Conservation (phyloP, 768 basidiomycete species). For the Russula virescens region DNA sequence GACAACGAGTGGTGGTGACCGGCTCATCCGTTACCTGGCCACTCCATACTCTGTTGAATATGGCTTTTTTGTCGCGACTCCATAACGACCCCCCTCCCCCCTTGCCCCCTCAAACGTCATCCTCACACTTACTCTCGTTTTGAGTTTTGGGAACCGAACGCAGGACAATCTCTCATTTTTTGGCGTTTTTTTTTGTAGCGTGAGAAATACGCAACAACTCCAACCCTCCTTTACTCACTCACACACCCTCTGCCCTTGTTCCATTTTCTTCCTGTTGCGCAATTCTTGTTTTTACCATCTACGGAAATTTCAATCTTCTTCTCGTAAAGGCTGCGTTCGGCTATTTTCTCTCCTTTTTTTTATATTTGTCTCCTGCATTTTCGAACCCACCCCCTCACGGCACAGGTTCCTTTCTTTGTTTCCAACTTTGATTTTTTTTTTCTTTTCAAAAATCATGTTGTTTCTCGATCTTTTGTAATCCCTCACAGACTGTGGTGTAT, state of each 20-base stretch:
- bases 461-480: conserved; percentile 16
- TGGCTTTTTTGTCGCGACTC: neutral
- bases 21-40: neutral
- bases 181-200: conserved; percentile 1
- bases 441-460: neutral
- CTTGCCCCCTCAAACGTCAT: neutral
- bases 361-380: conserved; percentile 5
- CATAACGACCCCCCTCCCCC: neutral
- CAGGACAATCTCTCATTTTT: conserved; percentile 12
- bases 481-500: conserved; percentile 17
- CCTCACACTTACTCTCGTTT: neutral
- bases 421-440: neutral
- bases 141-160: neutral
- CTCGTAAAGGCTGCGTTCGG: conserved; percentile 1
- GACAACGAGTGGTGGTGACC: neutral
- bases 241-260: neutral
- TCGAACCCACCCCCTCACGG: neutral
- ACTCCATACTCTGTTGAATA: neutral
- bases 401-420: neutral
- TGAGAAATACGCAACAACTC: neutral
- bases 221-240: too few relatives aligned
- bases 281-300: conserved; percentile 17
- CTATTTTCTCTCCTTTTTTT: neutral
- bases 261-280: conserved; percentile 1
- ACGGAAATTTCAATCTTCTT: conserved; percentile 6